Percentiles rank a stretch among this genome's conserved stretches.
phyloP scores from a whole-genome alignment of 2,329 filamentous ascomycete genomes.

The Colletotrichum sp. region DNA sequence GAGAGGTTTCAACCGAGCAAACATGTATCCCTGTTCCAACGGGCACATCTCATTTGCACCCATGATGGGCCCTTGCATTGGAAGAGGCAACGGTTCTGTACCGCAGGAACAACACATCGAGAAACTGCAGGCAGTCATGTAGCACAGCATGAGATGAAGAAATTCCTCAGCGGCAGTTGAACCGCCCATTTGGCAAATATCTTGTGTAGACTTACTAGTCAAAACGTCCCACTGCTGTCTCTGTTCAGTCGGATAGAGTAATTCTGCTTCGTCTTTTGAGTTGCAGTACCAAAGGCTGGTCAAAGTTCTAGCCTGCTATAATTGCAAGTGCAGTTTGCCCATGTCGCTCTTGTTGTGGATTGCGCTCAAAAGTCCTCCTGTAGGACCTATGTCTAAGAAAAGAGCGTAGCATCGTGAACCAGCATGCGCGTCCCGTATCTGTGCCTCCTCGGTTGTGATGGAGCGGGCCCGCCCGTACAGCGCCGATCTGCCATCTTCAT shows the following conservation, averaged over 20 bases:
- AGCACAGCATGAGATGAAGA: neutral
- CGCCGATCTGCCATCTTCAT: neutral
- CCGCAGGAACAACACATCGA: neutral
- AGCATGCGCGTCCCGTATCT: neutral
- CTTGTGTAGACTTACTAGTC: rapidly evolving
- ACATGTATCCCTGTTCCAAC: neutral
- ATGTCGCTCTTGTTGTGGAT: too few relatives aligned
- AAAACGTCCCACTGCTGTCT: rapidly evolving
- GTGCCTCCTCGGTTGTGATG: neutral
- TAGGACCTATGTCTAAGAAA: rapidly evolving
- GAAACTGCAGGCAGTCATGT: rapidly evolving
- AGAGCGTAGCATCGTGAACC: neutral
- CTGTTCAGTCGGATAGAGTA: rapidly evolving
- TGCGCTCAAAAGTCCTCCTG: neutral
- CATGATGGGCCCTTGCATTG: neutral
- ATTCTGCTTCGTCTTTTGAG: too few relatives aligned
- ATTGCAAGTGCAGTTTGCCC: too few relatives aligned
- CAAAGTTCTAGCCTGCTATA: too few relatives aligned
- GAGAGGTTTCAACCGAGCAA: neutral
- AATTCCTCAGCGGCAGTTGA: neutral
- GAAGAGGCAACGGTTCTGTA: neutral
- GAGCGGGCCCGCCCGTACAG: neutral
- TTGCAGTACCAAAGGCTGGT: rapidly evolving
- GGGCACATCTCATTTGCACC: neutral
- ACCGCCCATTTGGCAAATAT: rapidly evolving